Conservation (phyloP, 2,329 filamentous ascomycete species). For the Ilyonectria destructans region DNA sequence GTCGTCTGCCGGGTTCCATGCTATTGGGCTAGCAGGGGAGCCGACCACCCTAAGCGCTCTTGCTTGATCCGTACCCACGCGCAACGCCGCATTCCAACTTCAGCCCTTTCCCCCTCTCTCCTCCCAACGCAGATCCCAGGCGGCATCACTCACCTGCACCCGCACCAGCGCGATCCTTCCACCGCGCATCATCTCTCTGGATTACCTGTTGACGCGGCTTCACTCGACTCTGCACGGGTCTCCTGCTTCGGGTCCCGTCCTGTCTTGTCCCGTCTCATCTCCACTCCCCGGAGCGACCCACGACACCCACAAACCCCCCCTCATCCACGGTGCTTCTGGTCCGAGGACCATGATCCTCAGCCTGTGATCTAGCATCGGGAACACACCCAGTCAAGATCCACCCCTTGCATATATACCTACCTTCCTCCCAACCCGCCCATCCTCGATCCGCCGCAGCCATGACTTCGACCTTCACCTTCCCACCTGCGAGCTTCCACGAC, state of each 20-base stretch:
- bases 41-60: constrained; percentile 46
- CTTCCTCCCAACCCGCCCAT: constrained; percentile 44
- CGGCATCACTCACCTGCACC: constrained; percentile 27
- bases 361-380: constrained; percentile 52
- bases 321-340: constrained; percentile 35
- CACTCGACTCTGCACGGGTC: not conserved
- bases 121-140: constrained; percentile 38
- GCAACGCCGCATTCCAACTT: constrained; percentile 46
- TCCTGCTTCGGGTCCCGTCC: constrained; percentile 3
- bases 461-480: constrained; percentile 62
- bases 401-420: constrained; percentile 55
- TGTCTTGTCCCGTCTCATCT: constrained; percentile 12
- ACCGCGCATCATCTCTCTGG: constrained; percentile 7
- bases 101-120: constrained; percentile 47
- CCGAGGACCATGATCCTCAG: constrained; percentile 53
- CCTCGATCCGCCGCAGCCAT: constrained; percentile 53
- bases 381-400: constrained; percentile 44
- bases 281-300: constrained; percentile 16
- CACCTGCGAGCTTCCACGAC: constrained; percentile 59
- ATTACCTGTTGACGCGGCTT: constrained; percentile 17
- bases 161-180: constrained; percentile 19
- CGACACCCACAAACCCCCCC: constrained; percentile 25
- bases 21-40: constrained; percentile 43
- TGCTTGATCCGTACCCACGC: constrained; percentile 45
- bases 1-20: constrained; percentile 36